Percentiles rank a stretch among this genome's conserved stretches.
phyloP scores from a whole-genome alignment of 495 filamentous ascomycete species.

The Penicillium fimorum region DNA sequence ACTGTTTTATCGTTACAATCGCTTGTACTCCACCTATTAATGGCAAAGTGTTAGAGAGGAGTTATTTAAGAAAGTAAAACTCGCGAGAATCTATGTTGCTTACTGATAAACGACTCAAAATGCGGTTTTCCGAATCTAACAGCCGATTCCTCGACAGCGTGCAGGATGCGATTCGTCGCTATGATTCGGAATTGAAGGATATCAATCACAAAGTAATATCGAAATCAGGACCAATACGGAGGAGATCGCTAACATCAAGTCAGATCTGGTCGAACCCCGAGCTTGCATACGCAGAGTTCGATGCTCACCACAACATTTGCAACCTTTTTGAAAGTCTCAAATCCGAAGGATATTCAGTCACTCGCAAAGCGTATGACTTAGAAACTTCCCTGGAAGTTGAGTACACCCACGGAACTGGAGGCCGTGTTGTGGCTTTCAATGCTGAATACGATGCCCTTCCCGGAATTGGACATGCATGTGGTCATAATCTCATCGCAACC shows the following conservation, averaged over 20 bases:
- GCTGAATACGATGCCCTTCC: constrained; percentile 57
- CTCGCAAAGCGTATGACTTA: constrained; percentile 48
- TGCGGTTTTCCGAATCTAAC: constrained; percentile 30
- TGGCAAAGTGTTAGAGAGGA: neutral
- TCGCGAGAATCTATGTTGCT: neutral
- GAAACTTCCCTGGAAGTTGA: constrained; percentile 58
- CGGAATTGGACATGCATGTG: constrained; percentile 49
- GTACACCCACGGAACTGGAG: constrained; percentile 44
- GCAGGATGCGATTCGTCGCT: constrained; percentile 28
- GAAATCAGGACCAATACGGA: neutral
- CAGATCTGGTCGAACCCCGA: constrained; percentile 54
- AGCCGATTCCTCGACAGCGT: constrained; percentile 30
- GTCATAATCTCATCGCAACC: constrained; percentile 49
- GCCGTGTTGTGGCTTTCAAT: constrained; percentile 56
- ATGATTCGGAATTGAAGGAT: constrained; percentile 36
- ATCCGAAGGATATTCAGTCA: constrained; percentile 33
- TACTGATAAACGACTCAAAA: constrained; percentile 11
- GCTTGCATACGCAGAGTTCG: constrained; percentile 52
- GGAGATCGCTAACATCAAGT: neutral
- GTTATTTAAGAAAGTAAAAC: neutral
- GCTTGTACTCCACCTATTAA: neutral
- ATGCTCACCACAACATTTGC: constrained; percentile 54
- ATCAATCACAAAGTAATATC: constrained; percentile 48
- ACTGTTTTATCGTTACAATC: neutral
- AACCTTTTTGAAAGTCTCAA: constrained; percentile 39